Conservation (phyloP, 2,329 filamentous ascomycete species). For the Aspergillus japonicus region DNA sequence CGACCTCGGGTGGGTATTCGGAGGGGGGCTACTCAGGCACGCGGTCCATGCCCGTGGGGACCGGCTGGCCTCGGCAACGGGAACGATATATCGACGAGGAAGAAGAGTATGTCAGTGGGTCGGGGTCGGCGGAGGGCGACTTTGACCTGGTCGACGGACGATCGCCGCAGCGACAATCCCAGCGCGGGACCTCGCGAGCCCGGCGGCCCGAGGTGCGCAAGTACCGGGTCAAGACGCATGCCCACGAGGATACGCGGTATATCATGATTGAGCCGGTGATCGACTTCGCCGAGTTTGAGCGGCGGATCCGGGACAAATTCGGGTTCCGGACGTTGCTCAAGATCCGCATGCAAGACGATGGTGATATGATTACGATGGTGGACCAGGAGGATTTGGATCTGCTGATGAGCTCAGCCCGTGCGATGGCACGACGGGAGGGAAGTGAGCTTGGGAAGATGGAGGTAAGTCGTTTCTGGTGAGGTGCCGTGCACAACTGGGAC, state of each 20-base stretch:
- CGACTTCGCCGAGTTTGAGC: conserved; percentile 73
- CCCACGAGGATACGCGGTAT: conserved; percentile 80
- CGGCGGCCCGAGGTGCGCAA: conserved; percentile 66
- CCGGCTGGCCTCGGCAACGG: conserved; percentile 46
- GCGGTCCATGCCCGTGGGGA: conserved; percentile 48
- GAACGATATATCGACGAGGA: conserved; percentile 76
- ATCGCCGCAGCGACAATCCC: conserved; percentile 27
- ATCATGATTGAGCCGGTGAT: conserved; percentile 76
- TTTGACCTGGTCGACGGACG: conserved; percentile 71
- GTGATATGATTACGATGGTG: conserved; percentile 94
- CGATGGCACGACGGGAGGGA: conserved; percentile 68
- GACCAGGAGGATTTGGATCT: conserved; percentile 96
- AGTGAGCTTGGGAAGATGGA: conserved; percentile 91
- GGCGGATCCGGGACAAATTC: conserved; percentile 84
- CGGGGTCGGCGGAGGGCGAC: conserved; percentile 66
- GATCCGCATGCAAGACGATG: conserved; percentile 89
- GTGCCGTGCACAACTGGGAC: not conserved
- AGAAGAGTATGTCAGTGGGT: conserved; percentile 69
- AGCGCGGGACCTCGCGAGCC: conserved; percentile 27
- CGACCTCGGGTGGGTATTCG: conserved; percentile 33
- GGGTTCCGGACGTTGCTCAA: conserved; percentile 60
- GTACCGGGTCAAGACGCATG: conserved; percentile 89
- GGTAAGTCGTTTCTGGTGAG: conserved; percentile 56
- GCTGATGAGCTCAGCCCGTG: conserved; percentile 69
- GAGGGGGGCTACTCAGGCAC: conserved; percentile 64